Conservation (phyloP, 495 filamentous ascomycete species). For the Lindgomyces ingoldianus region DNA sequence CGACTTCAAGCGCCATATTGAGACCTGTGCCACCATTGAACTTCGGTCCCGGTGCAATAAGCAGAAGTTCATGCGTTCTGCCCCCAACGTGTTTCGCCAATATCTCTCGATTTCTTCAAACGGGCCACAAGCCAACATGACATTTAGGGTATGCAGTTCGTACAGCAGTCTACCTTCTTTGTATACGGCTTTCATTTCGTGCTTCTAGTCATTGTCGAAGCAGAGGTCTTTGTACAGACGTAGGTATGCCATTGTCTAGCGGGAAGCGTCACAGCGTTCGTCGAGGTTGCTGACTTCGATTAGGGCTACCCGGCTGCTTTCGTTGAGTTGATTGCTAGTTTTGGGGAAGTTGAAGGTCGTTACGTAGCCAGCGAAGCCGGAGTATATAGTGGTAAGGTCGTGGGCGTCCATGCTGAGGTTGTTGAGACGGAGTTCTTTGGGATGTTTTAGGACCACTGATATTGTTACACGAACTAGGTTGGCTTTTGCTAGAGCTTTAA, state of each 20-base stretch:
- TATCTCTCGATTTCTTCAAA: neutral
- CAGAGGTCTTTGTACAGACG: constrained; percentile 35
- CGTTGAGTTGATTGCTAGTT: constrained; percentile 29
- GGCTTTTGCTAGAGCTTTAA: no score
- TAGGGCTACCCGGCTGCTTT: constrained; percentile 35
- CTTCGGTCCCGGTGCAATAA: no score
- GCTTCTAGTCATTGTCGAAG: constrained; percentile 39
- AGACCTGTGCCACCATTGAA: no score
- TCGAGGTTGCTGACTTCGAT: constrained; percentile 38
- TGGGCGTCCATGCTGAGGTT: constrained; percentile 15
- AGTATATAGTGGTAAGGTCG: constrained; percentile 38
- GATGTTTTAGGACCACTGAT: no score
- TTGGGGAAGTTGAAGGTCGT: constrained; percentile 38
- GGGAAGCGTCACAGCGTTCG: constrained; percentile 36
- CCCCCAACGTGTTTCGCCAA: constrained; percentile 35
- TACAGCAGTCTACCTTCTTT: constrained; percentile 37
- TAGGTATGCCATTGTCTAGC: constrained; percentile 43
- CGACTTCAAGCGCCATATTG: no score
- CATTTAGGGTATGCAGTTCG: constrained; percentile 30
- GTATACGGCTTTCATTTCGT: constrained; percentile 38
- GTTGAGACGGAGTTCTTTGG: no score
- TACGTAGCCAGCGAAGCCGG: constrained; percentile 40
- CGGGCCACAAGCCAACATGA: neutral
- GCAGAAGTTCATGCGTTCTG: no score
- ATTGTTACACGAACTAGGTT: no score